Evolutionary conservation across 2,329 filamentous ascomycete genomes (phyloP), one percentile per base, ranked within the genome.

Genomic region (Fusarium chaquense): DNA sequence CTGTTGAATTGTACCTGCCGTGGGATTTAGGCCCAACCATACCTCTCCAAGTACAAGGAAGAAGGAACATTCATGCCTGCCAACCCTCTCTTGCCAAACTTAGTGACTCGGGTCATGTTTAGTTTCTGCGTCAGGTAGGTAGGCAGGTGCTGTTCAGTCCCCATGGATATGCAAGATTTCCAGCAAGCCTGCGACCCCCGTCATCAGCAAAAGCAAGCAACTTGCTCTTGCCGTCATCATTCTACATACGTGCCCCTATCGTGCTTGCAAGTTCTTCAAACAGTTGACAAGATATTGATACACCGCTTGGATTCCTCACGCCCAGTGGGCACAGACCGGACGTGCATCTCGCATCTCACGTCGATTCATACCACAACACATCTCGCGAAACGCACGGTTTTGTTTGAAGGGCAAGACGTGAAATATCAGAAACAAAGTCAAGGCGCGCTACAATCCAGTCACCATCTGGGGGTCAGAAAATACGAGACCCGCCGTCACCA

Each of bases 321-420:
- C 50, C 57, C 59, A 57, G 44, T 52, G 40, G 53, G 65, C 55
- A 72, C 63, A 62, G 70, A 56, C 58, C 44, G 9, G 36, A 43
- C n/a, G 26, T 38, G 46, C 46, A 65, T 58, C 36, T 38, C 47
- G 30, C 43, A 45, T 56, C 55, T 67, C 50, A 54, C 18, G 44
- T 56, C 36, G 51, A 46, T 67, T 44, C 40, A 24, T 56, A 57
- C 32, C 33, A 30, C 49, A 40, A 18, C 22, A 45, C 40, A 49
- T 43, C 53, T 60, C 50, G 45, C 51, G 24, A 51, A 70, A 54
- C 47, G 50, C 52, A 38, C 47, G 55, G 55, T 62, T 57, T 49
- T 20, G 36, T 33, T 53, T 65, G 49, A 55, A 49, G 40, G 45
- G 35, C 47, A 41, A 45, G 55, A 62, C 58, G 51, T 58, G 44